A percentile compares a stretch with the other conserved stretches of the same genome.
Evolutionary conservation across 306 rosid genomes (phyloP).

Genomic region (Cucumis sativus): Cucumber_9930_V3 NC_026657.2:33581501-33582000

Average conservation of each 20-base stretch:
- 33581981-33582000: too few relatives aligned
- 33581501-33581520: neutral
- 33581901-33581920: too few relatives aligned
- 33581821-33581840: neutral
- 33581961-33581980: too few relatives aligned
- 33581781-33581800: neutral
- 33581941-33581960: too few relatives aligned
- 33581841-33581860: too few relatives aligned
- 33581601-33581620: constrained; percentile 73
- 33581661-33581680: constrained; percentile 66
- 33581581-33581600: constrained; percentile 66
- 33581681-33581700: constrained; percentile 74
- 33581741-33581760: constrained; percentile 98
- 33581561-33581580: constrained; percentile 89
- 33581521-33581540: neutral
- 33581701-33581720: constrained; percentile 84
- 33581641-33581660: constrained; percentile 70
- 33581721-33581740: constrained; percentile 85
- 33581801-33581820: neutral
- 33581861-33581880: too few relatives aligned
- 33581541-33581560: constrained; percentile 52
- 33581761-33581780: neutral
- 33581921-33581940: too few relatives aligned
- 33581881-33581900: too few relatives aligned
- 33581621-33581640: constrained; percentile 71